phyloP scores from a whole-genome alignment of 176 grass and related monocot genomes.

The Oryza brachyantha region DNA sequence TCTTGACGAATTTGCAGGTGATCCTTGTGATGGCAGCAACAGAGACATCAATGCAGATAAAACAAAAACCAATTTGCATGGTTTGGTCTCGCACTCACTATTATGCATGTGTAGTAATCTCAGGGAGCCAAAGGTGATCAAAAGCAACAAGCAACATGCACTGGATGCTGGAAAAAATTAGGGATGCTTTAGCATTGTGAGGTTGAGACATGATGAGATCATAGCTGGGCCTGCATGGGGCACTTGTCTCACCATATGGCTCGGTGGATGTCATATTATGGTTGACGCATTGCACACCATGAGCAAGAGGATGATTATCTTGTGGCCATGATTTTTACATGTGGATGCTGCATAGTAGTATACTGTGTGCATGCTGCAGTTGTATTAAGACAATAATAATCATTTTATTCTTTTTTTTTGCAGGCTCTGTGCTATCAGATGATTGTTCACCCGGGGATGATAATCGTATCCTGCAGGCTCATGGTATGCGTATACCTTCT shows the following conservation, averaged over 20 bases:
- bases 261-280: constrained; percentile 39
- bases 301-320: background rate
- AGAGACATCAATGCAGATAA: background rate
- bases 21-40: background rate
- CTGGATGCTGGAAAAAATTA: constrained; percentile 19
- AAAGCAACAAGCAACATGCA: constrained; percentile 34
- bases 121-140: background rate
- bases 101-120: background rate
- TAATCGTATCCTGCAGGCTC: background rate
- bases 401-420: no score
- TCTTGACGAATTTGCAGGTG: constrained; percentile 22
- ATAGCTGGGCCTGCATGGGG: background rate
- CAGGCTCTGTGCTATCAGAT: no score
- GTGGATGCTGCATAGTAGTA: background rate
- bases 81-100: constrained; percentile 25
- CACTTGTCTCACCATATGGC: constrained; percentile 32
- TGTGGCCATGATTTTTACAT: constrained; percentile 36
- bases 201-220: constrained; percentile 32
- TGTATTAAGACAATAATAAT: background rate
- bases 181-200: constrained; percentile 24
- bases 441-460: no score
- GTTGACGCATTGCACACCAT: constrained; percentile 9
- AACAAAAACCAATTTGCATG: background rate
- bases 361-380: background rate
- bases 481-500: background rate